A percentile compares a stretch with the other conserved stretches of the same genome.
Evolutionary conservation across 1,284 basidiomycete species (phyloP).

Genomic region (Ceratobasidium sp.): DNA sequence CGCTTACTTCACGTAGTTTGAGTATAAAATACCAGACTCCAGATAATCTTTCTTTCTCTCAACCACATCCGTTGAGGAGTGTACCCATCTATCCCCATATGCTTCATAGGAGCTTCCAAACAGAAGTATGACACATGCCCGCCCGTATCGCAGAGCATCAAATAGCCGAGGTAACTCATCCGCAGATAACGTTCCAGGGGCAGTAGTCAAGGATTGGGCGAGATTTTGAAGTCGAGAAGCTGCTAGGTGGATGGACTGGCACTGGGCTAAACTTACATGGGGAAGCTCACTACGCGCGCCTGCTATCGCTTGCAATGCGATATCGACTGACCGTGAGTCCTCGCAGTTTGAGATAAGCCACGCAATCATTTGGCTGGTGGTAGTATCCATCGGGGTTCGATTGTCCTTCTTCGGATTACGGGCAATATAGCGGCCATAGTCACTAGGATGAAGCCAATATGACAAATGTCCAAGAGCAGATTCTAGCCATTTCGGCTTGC

Average conservation of each 20-base stretch:
- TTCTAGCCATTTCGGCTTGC: too few relatives aligned
- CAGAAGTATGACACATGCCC: neutral
- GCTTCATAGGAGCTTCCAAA: neutral
- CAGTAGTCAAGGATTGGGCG: neutral
- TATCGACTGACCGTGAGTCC: slow-evolving; percentile 12
- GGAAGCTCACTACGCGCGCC: neutral
- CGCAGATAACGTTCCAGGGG: neutral
- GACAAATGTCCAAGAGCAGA: too few relatives aligned
- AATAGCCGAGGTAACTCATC: neutral
- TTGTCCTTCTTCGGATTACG: neutral
- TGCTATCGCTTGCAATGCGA: slow-evolving; percentile 15
- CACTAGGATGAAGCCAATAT: too few relatives aligned
- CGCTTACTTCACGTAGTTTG: too few relatives aligned
- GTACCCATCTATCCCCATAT: too few relatives aligned
- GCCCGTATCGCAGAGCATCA: neutral
- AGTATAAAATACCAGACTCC: too few relatives aligned
- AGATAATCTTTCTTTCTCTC: too few relatives aligned
- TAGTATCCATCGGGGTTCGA: neutral
- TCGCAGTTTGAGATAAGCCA: slow-evolving; percentile 25
- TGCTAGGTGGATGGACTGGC: too few relatives aligned
- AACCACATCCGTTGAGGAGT: too few relatives aligned
- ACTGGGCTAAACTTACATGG: too few relatives aligned
- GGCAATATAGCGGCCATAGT: neutral
- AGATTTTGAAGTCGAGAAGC: too few relatives aligned
- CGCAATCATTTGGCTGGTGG: slow-evolving; percentile 7